These are phyloP conservation scores for Wickerhamiella sergipiensis DNA, from an alignment of 805 yeast genomes.

Conservation along the genomic window DNA sequence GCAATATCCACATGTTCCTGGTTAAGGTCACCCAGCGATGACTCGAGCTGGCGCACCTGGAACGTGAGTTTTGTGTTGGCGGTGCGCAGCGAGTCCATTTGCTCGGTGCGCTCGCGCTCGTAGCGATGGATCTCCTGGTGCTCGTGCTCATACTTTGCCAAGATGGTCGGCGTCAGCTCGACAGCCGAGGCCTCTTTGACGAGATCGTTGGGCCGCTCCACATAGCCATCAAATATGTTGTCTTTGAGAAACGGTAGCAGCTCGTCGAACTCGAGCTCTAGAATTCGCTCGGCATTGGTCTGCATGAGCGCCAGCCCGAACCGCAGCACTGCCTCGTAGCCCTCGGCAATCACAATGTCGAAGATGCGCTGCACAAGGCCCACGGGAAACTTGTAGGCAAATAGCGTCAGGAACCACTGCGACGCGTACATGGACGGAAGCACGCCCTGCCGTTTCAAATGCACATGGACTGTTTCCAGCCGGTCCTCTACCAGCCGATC, in stretches of 20 bases:
- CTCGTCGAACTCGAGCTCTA: slow-evolving; percentile 59
- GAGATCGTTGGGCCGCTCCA: slow-evolving; percentile 49
- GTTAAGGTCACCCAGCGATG: slow-evolving; percentile 53
- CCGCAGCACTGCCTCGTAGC: slow-evolving; percentile 71
- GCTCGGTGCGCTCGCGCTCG: slow-evolving; percentile 52
- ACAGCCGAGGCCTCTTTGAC: slow-evolving; percentile 69
- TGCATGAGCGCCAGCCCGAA: slow-evolving; percentile 72
- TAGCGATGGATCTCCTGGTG: slow-evolving; percentile 55
- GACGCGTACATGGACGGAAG: slow-evolving; percentile 92
- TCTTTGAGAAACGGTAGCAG: slow-evolving; percentile 68
- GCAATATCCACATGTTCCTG: slow-evolving; percentile 78
- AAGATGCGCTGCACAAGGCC: slow-evolving; percentile 75
- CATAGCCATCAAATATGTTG: slow-evolving; percentile 58
- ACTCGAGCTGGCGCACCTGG: slow-evolving; percentile 61
- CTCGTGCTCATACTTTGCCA: slow-evolving; percentile 60
- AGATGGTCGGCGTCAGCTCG: slow-evolving; percentile 55
- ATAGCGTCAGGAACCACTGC: slow-evolving; percentile 92
- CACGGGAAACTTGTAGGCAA: slow-evolving; percentile 88
- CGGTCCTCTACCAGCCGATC: slow-evolving; percentile 73
- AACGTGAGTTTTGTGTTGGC: slow-evolving; percentile 60
- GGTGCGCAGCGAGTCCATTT: slow-evolving; percentile 43
- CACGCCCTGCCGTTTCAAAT: slow-evolving; percentile 74
- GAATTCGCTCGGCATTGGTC: slow-evolving; percentile 45
- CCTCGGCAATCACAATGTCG: slow-evolving; percentile 84
- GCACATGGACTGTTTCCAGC: slow-evolving; percentile 59